Base-by-base conservation (phyloP, 106 monocot species). In the Dioscorea zingiberensis region DNA sequence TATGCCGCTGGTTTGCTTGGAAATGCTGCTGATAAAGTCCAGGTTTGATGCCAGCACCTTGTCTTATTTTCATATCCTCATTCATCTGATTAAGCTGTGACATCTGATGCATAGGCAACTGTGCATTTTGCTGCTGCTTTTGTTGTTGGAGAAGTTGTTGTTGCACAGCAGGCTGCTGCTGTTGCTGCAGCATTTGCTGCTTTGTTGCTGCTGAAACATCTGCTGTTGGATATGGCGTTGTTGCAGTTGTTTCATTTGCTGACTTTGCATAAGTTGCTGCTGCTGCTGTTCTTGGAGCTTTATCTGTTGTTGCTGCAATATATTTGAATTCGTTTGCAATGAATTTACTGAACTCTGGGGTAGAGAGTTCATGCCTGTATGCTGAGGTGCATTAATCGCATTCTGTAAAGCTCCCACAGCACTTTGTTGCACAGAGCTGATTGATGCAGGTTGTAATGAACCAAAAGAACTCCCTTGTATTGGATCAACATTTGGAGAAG, bases 1-100 rank as follows among this genome's bases (percentile, higher is more conserved):
- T 58, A 47, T 74, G 78, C 2, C 85, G 72, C 27, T 79, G 79
- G 19, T 65, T 80, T 67, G 73, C 73, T 3, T 79, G 21, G 59
- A 69, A 80, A 71, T 77, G 71, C 17, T 74, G 77, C 74, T 72
- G 85, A 66, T 79, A 88, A 27, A 80, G 58, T 54, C 80, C 92
- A 59, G 93, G 27, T 67, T 98, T 98, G 16, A 84, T 69, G 6
- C 73, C 74, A 54, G 77, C 21, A 49, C 55, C 75, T 70, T 83
- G 88, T 48, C 88, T 85, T 23, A 63, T 48, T 69, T 92, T 92
- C 63, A 86, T 55, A 32, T 97, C 91, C 65, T 98, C 95, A 71
- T 75, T 97, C 55, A 83, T 76, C 25, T 78, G 78, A 68, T 89
- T 71, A 69, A 82, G 67, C 67, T 86, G 89, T 27, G 74, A 60